These are phyloP conservation scores for Blastomyces gilchristii DNA, from an alignment of 2,329 filamentous ascomycete species.

Conservation along the genomic window DNA sequence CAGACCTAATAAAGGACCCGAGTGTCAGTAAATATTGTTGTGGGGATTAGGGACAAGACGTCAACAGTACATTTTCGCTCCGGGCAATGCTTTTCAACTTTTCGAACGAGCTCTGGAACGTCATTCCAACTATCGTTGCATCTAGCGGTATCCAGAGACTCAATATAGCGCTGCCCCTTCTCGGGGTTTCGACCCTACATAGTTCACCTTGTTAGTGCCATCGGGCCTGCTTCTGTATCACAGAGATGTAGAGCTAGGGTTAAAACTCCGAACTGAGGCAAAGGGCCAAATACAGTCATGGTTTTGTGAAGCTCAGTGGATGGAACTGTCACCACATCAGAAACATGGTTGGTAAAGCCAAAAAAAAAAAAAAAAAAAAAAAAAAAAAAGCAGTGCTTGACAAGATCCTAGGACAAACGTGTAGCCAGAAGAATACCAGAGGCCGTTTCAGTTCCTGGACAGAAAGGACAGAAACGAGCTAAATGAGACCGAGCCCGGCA, in stretches of 20 bases:
- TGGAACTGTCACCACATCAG: background rate
- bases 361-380: background rate
- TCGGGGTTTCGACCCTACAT: constrained; percentile 34
- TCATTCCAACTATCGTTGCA: constrained; percentile 81
- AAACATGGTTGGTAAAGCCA: background rate
- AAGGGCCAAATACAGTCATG: constrained; percentile 19
- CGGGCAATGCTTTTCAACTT: constrained; percentile 88
- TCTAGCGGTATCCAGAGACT: constrained; percentile 72
- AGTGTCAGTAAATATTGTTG: constrained; percentile 5
- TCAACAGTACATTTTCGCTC: constrained; percentile 60
- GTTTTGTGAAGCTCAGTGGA: constrained; percentile 8
- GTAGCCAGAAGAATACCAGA: background rate
- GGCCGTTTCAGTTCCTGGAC: background rate
- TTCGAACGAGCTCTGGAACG: constrained; percentile 79
- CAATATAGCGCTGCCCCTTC: constrained; percentile 75
- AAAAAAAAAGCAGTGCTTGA: background rate
- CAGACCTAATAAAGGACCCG: constrained; percentile 45
- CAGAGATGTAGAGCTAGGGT: background rate
- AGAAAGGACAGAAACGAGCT: background rate
- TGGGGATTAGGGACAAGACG: constrained; percentile 12
- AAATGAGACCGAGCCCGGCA: background rate
- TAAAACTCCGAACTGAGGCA: background rate
- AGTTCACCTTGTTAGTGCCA: constrained; percentile 2
- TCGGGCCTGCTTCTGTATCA: background rate
- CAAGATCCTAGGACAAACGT: background rate